Percentiles rank a stretch among this genome's conserved stretches.
Evolutionary conservation across 139 green algal species (phyloP).

Genomic region (Chara braunii): DNA sequence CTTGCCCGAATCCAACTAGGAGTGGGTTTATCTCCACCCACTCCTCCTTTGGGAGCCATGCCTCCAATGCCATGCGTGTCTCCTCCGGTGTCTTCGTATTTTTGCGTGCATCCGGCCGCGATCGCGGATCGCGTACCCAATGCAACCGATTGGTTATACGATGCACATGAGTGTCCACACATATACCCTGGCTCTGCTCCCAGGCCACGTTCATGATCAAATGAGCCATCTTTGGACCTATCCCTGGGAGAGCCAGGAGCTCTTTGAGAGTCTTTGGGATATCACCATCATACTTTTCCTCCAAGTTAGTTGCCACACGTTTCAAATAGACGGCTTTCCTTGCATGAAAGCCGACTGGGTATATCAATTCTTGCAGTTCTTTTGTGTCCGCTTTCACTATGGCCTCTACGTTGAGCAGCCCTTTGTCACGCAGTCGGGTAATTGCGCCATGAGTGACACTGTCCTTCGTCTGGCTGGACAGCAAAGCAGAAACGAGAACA

Average conservation of each 20-base stretch:
- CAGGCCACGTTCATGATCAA: constrained; percentile 39
- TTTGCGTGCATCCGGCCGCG: not conserved
- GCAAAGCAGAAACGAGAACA: constrained; percentile 9
- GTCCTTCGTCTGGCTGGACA: constrained; percentile 38
- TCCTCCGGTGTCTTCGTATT: constrained; percentile 36
- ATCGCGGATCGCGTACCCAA: constrained; percentile 12
- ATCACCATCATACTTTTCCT: constrained; percentile 26
- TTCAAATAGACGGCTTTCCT: constrained; percentile 27
- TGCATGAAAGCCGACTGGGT: constrained; percentile 25
- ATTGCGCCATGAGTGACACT: constrained; percentile 9
- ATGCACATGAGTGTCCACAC: constrained; percentile 45
- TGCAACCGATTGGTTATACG: constrained; percentile 34
- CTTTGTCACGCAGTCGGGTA: not conserved
- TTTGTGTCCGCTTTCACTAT: not conserved
- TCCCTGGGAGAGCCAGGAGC: constrained; percentile 24
- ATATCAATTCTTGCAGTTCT: not conserved
- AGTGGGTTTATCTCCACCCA: constrained; percentile 41
- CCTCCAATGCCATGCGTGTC: constrained; percentile 29
- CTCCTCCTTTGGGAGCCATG: constrained; percentile 26
- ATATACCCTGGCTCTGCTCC: constrained; percentile 30
- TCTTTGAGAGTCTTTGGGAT: constrained; percentile 14
- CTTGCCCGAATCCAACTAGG: not conserved
- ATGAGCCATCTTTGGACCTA: constrained; percentile 39
- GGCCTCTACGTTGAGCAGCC: not conserved
- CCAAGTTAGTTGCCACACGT: not conserved